Conservation (phyloP, 1,284 basidiomycete species). For the Lentinula novae-zelandiae region DNA sequence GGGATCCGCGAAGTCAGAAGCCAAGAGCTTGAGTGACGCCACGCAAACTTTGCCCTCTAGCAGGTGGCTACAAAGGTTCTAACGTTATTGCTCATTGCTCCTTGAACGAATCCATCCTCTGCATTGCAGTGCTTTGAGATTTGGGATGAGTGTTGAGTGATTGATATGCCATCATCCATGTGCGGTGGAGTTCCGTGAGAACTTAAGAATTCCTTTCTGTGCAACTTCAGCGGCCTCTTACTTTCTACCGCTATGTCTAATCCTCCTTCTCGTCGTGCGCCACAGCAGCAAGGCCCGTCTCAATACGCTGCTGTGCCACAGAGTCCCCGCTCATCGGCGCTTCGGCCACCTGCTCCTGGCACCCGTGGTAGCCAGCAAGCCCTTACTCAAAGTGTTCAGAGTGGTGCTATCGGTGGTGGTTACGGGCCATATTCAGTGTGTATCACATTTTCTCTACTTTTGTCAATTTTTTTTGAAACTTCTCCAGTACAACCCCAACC, state of each 20-base stretch:
- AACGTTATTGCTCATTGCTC: not conserved
- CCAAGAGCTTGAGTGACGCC: not conserved
- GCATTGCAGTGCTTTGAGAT: not conserved
- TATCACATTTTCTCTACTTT: slow-evolving; percentile 15
- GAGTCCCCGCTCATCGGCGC: slow-evolving; percentile 33
- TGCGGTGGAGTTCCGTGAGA: not conserved
- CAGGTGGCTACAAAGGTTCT: not conserved
- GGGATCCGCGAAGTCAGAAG: not conserved
- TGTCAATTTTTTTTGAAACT: not conserved
- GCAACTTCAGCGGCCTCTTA: not conserved
- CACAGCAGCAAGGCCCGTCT: slow-evolving; percentile 22
- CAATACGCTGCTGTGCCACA: slow-evolving; percentile 22
- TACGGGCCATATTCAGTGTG: slow-evolving; percentile 81
- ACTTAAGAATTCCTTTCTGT: not conserved
- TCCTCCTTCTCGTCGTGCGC: slow-evolving; percentile 32
- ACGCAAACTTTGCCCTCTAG: not conserved
- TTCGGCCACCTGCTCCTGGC: slow-evolving; percentile 21
- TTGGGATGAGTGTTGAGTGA: not conserved
- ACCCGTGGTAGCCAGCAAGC: slow-evolving; percentile 33
- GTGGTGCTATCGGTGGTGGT: slow-evolving; percentile 65
- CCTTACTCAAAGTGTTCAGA: slow-evolving; percentile 67
- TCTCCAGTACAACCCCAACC: slow-evolving; percentile 54
- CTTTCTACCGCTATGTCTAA: slow-evolving; percentile 27
- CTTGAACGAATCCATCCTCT: not conserved
- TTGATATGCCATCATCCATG: not conserved